Percentiles rank a stretch among this genome's conserved stretches.
Conservation (phyloP, 257 asterid species). For the Solanum chaucha region DNA sequence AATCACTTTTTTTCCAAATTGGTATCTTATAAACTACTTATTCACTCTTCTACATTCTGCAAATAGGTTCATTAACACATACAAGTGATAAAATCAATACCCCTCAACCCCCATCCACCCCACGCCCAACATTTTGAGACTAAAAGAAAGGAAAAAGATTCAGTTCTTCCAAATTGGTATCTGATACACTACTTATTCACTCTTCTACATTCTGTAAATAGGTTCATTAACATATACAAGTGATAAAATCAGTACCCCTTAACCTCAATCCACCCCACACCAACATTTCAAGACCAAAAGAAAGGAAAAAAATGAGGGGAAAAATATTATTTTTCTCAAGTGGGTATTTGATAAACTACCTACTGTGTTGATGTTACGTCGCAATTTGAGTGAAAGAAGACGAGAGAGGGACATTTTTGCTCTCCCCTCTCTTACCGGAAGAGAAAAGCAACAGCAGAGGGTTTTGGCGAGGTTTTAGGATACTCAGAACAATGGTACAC, state of each 20-base stretch:
- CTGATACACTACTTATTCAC: background rate
- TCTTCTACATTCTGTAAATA: constrained; percentile 9
- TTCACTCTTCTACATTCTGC: constrained; percentile 2
- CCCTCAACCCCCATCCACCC: no score
- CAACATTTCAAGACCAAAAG: background rate
- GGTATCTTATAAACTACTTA: background rate
- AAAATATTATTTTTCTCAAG: background rate
- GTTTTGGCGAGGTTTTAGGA: constrained; percentile 30
- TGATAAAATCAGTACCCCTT: background rate
- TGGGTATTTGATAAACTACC: constrained; percentile 14
- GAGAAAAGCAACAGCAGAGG: background rate
- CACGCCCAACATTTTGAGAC: background rate
- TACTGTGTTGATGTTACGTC: constrained; percentile 12
- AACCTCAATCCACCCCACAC: background rate
- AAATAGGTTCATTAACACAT: no score
- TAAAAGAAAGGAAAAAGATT: background rate
- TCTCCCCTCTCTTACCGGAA: background rate
- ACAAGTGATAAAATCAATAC: background rate
- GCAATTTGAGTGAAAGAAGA: constrained; percentile 26
- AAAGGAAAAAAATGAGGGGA: background rate
- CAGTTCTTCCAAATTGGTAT: background rate
- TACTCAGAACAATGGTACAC: background rate
- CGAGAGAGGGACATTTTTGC: constrained; percentile 33
- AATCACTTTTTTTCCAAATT: background rate
- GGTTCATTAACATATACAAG: background rate